Percentiles rank a stretch among this genome's conserved stretches.
Evolutionary conservation across 306 rosid species (phyloP).

Genomic region (Rosa chinensis): DNA sequence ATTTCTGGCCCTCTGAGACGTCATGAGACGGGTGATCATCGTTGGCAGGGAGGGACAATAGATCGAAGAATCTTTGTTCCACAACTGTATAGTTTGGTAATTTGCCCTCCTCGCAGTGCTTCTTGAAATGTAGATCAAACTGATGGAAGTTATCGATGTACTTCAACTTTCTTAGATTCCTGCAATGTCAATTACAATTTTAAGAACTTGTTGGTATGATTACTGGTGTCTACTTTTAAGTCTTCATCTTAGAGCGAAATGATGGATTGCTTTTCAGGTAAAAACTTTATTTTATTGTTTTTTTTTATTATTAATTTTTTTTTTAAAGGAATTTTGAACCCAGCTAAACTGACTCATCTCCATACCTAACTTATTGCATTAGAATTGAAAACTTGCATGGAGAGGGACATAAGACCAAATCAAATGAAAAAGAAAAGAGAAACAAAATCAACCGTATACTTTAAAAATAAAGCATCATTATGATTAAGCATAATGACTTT

Average conservation of each 20-base stretch:
- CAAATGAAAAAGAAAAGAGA: background rate
- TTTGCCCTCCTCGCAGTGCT: constrained; percentile 65
- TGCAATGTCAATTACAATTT: constrained; percentile 6
- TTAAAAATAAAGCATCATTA: background rate
- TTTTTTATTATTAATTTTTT: too few relatives aligned
- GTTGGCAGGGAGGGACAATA: constrained; percentile 44
- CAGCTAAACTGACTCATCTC: too few relatives aligned
- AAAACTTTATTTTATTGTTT: background rate
- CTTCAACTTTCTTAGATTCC: constrained; percentile 67
- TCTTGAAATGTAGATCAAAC: constrained; percentile 57
- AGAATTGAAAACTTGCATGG: too few relatives aligned
- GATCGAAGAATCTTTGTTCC: constrained; percentile 61
- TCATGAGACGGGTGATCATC: constrained; percentile 90
- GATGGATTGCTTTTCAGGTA: background rate
- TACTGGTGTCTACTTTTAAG: background rate
- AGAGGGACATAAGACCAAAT: too few relatives aligned
- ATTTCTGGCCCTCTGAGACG: constrained; percentile 62
- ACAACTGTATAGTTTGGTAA: constrained; percentile 75
- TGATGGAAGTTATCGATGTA: constrained; percentile 46
- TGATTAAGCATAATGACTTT: too few relatives aligned
- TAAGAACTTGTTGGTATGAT: background rate
- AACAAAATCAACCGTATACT: background rate
- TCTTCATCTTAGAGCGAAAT: background rate
- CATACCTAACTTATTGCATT: too few relatives aligned
- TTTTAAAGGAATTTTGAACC: too few relatives aligned